These are phyloP conservation scores for Kernera saxatilis DNA, from an alignment of 345 rosid genomes.

Conservation along the genomic window DNA sequence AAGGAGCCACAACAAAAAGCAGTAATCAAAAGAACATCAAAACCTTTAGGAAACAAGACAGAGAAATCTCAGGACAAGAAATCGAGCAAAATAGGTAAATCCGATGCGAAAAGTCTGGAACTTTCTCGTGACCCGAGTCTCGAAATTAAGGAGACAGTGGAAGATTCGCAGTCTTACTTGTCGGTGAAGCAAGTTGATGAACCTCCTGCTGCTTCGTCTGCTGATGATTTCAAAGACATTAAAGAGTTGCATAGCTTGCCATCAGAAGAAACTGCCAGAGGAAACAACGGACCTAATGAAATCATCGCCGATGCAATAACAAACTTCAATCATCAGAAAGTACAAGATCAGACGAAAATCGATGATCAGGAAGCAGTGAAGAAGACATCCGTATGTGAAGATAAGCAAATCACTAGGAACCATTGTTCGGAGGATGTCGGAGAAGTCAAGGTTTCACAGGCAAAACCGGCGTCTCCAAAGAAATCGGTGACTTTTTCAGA, in stretches of 20 bases:
- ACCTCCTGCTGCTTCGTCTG: conserved; percentile 12
- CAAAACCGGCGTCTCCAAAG: conserved; percentile 32
- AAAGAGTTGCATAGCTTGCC: conserved; percentile 45
- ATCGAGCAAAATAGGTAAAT: conserved; percentile 11
- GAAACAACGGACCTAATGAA: conserved; percentile 8
- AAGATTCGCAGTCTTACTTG: conserved; percentile 23
- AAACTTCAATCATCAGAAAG: neutral
- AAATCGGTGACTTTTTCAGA: conserved; percentile 34
- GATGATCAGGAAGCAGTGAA: conserved; percentile 27
- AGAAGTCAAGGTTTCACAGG: conserved; percentile 26
- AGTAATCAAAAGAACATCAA: conserved; percentile 36
- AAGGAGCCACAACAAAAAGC: conserved; percentile 47
- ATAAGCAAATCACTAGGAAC: conserved; percentile 18
- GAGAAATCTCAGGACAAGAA: conserved; percentile 41
- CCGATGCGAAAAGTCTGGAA: neutral
- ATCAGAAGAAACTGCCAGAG: conserved; percentile 34
- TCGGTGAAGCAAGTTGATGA: conserved; percentile 25
- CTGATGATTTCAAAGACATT: conserved; percentile 58
- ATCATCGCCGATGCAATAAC: conserved; percentile 15
- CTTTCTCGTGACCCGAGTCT: conserved; percentile 34
- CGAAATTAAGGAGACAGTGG: conserved; percentile 37
- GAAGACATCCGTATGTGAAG: conserved; percentile 31
- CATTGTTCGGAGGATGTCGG: conserved; percentile 13
- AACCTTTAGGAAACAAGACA: conserved; percentile 27
- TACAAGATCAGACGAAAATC: conserved; percentile 19